Conservation (phyloP, 1,284 basidiomycete genomes). For the Cryptococcus sp. region DNA sequence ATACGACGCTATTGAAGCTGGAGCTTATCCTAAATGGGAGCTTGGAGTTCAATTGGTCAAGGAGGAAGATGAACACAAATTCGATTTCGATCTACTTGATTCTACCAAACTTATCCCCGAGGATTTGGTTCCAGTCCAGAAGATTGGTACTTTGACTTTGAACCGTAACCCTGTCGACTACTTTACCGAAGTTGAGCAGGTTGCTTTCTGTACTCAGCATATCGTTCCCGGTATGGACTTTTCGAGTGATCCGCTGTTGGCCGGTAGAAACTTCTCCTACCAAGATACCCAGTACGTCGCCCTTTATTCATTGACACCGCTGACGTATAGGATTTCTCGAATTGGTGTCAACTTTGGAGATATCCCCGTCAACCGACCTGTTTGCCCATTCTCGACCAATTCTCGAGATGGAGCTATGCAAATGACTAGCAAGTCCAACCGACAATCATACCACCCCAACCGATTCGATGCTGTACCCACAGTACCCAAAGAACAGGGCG, state of each 20-base stretch:
- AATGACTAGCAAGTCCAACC: slow-evolving; percentile 57
- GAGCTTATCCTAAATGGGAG: slow-evolving; percentile 66
- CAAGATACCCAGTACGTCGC: slow-evolving; percentile 63
- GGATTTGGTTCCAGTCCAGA: slow-evolving; percentile 66
- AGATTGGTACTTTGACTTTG: slow-evolving; percentile 69
- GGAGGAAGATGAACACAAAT: slow-evolving; percentile 61
- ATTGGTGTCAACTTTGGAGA: slow-evolving; percentile 58
- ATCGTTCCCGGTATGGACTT: slow-evolving; percentile 76
- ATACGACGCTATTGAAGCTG: slow-evolving; percentile 67
- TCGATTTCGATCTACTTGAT: slow-evolving; percentile 68
- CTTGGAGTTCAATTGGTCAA: slow-evolving; percentile 70
- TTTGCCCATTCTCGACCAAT: slow-evolving; percentile 72
- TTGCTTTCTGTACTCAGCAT: slow-evolving; percentile 74
- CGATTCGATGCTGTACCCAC: slow-evolving; percentile 54
- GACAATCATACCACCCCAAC: slow-evolving; percentile 66
- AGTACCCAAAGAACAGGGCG: slow-evolving; percentile 52
- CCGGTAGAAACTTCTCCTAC: slow-evolving; percentile 78
- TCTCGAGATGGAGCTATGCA: slow-evolving; percentile 67
- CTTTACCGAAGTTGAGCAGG: slow-evolving; percentile 76
- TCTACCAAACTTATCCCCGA: slow-evolving; percentile 80
- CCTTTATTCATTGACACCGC: background rate
- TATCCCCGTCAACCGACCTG: slow-evolving; percentile 74
- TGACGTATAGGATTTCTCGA: slow-evolving; percentile 51
- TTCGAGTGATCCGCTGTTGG: slow-evolving; percentile 74
- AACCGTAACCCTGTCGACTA: slow-evolving; percentile 60